These are phyloP conservation scores for Populus euphratica DNA, from an alignment of 345 rosid genomes.

Conservation along the genomic window DNA sequence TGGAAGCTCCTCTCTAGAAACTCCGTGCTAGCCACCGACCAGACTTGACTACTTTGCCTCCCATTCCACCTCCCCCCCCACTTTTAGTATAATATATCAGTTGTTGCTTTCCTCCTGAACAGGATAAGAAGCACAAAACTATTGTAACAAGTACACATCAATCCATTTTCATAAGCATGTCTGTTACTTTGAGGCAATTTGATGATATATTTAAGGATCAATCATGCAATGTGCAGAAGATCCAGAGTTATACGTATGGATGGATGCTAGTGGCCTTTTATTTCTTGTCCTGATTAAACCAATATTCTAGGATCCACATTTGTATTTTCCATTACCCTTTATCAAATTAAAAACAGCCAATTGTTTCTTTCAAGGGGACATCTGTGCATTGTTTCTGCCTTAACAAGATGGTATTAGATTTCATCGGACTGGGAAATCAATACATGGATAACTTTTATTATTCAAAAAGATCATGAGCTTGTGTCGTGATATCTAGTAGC, in stretches of 20 bases:
- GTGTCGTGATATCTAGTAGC: neutral
- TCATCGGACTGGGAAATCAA: neutral
- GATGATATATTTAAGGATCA: neutral
- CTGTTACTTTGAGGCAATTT: neutral
- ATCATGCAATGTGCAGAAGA: neutral
- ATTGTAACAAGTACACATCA: neutral
- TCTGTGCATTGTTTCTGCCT: neutral
- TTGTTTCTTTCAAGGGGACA: slow-evolving; percentile 11
- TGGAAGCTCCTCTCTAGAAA: neutral
- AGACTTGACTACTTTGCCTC: neutral
- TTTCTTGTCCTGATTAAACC: neutral
- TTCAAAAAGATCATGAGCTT: neutral
- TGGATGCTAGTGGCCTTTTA: neutral
- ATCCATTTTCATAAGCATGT: neutral
- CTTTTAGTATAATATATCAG: neutral
- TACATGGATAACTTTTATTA: neutral
- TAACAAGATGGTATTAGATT: neutral
- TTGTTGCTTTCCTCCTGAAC: neutral
- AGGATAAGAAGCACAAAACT: neutral
- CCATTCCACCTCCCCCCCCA: neutral
- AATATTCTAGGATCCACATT: neutral
- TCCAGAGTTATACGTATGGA: neutral
- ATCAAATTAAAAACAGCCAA: neutral
- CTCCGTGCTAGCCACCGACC: neutral
- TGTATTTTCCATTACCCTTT: neutral